Base-by-base conservation (phyloP, 129 eudicot genomes). In the Pseudognaphalium luteoalbum region DNA sequence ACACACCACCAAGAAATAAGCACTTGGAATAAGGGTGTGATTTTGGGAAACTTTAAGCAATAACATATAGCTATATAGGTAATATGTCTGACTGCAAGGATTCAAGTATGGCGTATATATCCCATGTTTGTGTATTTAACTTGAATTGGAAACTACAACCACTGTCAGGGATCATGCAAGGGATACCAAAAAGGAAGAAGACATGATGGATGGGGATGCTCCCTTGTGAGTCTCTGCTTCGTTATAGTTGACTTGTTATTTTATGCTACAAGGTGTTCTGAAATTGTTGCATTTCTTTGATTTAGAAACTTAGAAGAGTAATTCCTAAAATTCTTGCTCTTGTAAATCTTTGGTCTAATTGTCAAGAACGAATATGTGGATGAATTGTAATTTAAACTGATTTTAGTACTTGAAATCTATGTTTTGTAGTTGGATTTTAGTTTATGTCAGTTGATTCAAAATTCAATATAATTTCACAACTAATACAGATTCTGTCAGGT, bases 121-220 rank as follows among this genome's bases (percentile, higher is more conserved):
- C 22, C 33, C 47, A 25, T 67, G 10, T 15, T 34, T 28, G 19
- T 69, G 39, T 65, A 6, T 65, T 16, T 65, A 4, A 30, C 33
- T 59, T 72, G 30, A 52, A 9, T 69, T 32, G 44, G 58, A 25
- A 68, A 67, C 66, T 47, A 65, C 39, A 51, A 52, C 50, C 33
- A 19, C 41, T 69, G 69, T 78, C 78, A 80, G 83, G 83, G 83
- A 73, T 66, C 58, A 73, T 73, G 79, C 66, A 59, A 70, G 82
- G 41, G 66, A 11, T 44, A 71, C 67, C 65, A 29, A 74, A 28
- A 76, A 80, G 61, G 79, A 80, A 21, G 79, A 73, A 80, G 79
- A 80, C 30, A 80, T 73, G 81, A 67, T 67, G 71, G 76, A 74
- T 74, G 75, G 58, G 21, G 80, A 68, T 80, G 71, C 64, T 74